A percentile compares a stretch with the other conserved stretches of the same genome.
Conservation (phyloP, 1,139 yeast species). For the Scheffersomyces quercinus region DNA sequence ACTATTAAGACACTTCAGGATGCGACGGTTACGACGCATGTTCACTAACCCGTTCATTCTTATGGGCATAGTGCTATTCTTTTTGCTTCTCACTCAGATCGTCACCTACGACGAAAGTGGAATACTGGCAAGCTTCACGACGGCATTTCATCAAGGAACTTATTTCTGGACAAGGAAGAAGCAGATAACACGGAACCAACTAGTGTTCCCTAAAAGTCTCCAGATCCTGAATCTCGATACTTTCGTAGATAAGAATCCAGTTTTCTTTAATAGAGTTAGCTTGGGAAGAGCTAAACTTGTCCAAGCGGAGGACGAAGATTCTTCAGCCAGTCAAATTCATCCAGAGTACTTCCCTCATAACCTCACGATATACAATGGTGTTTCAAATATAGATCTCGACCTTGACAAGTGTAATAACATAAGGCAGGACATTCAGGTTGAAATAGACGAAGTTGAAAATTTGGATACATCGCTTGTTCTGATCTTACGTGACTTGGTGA, state of each 20-base stretch:
- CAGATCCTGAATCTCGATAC: not conserved
- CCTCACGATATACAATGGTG: conserved; percentile 8
- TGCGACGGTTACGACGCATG: not conserved
- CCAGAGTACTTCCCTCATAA: conserved; percentile 1
- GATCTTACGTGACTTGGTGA: conserved; percentile 7
- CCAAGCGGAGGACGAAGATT: not conserved
- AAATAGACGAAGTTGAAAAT: conserved; percentile 7
- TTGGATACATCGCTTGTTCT: conserved; percentile 8
- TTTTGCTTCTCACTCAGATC: not conserved
- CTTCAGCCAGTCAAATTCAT: not conserved
- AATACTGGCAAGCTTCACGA: not conserved
- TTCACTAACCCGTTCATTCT: not conserved
- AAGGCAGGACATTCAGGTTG: conserved; percentile 5
- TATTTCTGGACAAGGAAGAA: not conserved
- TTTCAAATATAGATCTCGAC: conserved; percentile 6
- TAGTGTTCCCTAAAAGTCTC: not conserved
- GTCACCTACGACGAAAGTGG: too few relatives aligned
- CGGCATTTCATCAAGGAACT: not conserved
- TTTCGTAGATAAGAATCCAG: not conserved
- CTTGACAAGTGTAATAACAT: conserved; percentile 7
- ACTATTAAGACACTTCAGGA: not conserved
- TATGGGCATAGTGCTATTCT: not conserved
- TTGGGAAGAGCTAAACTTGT: not conserved
- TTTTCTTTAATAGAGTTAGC: not conserved
- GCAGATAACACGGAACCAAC: not conserved